These are phyloP conservation scores for Capsicum pubescens DNA, from an alignment of 257 asterid genomes.

Conservation along the genomic window DNA sequence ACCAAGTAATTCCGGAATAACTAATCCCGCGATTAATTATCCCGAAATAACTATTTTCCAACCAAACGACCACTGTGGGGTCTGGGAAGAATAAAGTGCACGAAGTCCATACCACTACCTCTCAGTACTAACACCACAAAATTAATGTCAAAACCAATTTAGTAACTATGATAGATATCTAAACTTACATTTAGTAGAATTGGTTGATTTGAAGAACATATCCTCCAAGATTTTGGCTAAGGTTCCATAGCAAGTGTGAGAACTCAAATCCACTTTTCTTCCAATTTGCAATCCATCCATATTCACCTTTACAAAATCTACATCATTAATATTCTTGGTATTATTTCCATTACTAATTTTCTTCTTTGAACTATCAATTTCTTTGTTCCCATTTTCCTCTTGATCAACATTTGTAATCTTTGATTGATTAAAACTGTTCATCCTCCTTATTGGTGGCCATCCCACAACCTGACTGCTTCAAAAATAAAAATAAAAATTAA, in stretches of 20 bases:
- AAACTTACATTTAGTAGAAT: slow-evolving; percentile 36
- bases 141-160: neutral
- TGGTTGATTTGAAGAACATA: slow-evolving; percentile 70
- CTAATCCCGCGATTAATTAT: too few relatives aligned
- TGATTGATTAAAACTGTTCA: slow-evolving; percentile 67
- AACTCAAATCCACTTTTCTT: slow-evolving; percentile 75
- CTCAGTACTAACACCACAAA: neutral
- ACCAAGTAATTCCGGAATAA: too few relatives aligned
- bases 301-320: slow-evolving; percentile 81
- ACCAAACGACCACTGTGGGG: too few relatives aligned
- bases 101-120: too few relatives aligned
- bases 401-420: slow-evolving; percentile 55
- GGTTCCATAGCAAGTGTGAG: slow-evolving; percentile 64
- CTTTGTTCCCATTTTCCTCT: slow-evolving; percentile 57
- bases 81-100: too few relatives aligned
- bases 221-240: slow-evolving; percentile 64
- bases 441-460: slow-evolving; percentile 89
- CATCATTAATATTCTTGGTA: slow-evolving; percentile 42
- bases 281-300: slow-evolving; percentile 84
- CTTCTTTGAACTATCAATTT: slow-evolving; percentile 47
- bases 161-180: neutral
- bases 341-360: slow-evolving; percentile 58
- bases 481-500: neutral
- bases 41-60: too few relatives aligned
- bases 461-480: slow-evolving; percentile 89